Conservation (phyloP, 1,284 basidiomycete species). For the Irpex sp. region DNA sequence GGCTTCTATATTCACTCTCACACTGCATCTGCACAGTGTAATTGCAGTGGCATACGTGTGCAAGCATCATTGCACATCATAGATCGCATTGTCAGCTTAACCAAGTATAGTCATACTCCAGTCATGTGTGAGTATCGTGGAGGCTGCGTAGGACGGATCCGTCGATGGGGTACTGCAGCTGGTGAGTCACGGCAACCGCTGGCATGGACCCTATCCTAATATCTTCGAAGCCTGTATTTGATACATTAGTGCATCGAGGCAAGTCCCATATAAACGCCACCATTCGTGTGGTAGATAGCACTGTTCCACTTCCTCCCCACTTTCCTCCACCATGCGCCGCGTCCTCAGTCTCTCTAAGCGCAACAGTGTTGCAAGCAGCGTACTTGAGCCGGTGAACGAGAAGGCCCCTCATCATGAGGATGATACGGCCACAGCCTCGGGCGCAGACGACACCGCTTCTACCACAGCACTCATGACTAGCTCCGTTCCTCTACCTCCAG, state of each 20-base stretch:
- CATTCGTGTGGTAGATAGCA: conserved; percentile 6
- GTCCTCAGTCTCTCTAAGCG: conserved; percentile 7
- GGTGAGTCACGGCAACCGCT: neutral
- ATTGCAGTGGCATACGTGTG: neutral
- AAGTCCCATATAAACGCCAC: neutral
- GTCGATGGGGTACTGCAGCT: neutral
- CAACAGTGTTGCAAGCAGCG: neutral
- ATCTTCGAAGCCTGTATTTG: neutral
- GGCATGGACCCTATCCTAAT: neutral
- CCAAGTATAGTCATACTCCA: neutral
- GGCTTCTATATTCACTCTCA: neutral
- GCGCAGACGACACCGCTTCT: conserved; percentile 28
- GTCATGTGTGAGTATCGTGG: neutral
- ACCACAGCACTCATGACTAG: conserved; percentile 31
- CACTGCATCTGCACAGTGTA: neutral
- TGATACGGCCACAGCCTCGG: neutral
- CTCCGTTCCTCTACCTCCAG: conserved; percentile 33
- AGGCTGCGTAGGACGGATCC: neutral
- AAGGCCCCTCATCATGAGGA: neutral
- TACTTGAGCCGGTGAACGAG: conserved; percentile 1
- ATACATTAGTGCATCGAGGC: neutral
- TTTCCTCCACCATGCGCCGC: conserved; percentile 2
- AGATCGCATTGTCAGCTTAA: neutral
- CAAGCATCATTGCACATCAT: neutral
- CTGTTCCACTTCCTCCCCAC: conserved; percentile 17